Conservation (phyloP, 2,329 filamentous ascomycete genomes). For the Ophiostoma australiae region DNA sequence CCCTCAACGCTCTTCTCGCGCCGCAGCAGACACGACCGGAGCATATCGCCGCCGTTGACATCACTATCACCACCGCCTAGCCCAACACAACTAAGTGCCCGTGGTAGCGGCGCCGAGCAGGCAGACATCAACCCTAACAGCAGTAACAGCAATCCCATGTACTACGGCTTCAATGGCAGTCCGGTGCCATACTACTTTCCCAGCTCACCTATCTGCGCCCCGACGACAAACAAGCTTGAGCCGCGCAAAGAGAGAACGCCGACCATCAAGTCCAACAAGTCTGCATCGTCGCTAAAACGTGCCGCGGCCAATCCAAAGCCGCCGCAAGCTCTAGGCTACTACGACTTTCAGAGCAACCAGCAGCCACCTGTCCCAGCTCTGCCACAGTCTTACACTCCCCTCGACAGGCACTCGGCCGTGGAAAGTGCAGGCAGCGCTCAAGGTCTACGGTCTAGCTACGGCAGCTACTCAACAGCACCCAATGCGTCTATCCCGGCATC, state of each 20-base stretch:
- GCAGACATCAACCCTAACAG: neutral
- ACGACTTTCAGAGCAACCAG: conserved; percentile 19
- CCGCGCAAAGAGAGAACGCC: conserved; percentile 31
- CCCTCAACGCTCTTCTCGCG: conserved; percentile 37
- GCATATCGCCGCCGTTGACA: conserved; percentile 32
- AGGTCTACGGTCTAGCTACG: conserved; percentile 22
- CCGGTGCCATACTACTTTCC: conserved; percentile 32
- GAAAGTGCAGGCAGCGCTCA: neutral
- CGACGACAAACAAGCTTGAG: conserved; percentile 37
- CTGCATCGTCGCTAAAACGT: neutral
- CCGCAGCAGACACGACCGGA: conserved; percentile 24
- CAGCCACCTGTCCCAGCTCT: conserved; percentile 10
- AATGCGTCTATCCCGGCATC: conserved; percentile 8
- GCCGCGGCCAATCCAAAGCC: conserved; percentile 1
- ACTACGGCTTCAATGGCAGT: conserved; percentile 14
- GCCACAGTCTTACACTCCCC: neutral
- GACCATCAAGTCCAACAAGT: conserved; percentile 18
- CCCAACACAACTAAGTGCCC: conserved; percentile 20
- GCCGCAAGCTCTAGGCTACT: conserved; percentile 15
- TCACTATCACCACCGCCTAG: conserved; percentile 33
- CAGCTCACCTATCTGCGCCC: conserved; percentile 38
- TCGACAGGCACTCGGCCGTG: neutral
- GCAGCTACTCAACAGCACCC: conserved; percentile 20
- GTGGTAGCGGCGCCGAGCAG: conserved; percentile 4
- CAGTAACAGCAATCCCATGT: neutral